Evolutionary conservation across 768 basidiomycete species (phyloP).

Genomic region (Boletus rubescentipes): DNA sequence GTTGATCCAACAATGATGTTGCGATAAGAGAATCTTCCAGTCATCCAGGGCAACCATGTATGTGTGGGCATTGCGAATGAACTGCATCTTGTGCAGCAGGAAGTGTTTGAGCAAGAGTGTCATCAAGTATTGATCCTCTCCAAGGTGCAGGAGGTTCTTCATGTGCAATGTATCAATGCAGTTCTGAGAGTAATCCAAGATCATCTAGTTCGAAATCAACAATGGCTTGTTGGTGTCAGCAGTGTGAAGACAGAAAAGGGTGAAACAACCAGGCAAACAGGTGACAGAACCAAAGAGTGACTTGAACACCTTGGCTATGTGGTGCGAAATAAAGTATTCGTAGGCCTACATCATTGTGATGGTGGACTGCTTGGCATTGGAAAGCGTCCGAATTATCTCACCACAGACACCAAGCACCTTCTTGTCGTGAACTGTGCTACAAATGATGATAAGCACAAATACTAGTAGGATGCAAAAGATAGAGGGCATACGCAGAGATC

Average conservation of each 20-base stretch:
- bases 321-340: constrained; percentile 99
- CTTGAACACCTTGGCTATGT: constrained; percentile 98
- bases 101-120: constrained; percentile 96
- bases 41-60: constrained; percentile 95
- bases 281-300: constrained; percentile 42
- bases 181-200: constrained; percentile 93
- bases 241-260: constrained; percentile 91
- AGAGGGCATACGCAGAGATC: constrained; percentile 71
- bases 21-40: constrained; percentile 91
- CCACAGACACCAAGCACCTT: constrained; percentile 93
- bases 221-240: constrained; percentile 95
- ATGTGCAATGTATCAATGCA: constrained; percentile 97
- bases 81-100: constrained; percentile 91
- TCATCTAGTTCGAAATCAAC: constrained; percentile 86
- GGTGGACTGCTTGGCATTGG: constrained; percentile 92
- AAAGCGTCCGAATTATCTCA: constrained; percentile 87
- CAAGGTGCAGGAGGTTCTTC: constrained; percentile 97
- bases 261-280: constrained; percentile 98
- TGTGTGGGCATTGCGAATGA: constrained; percentile 91
- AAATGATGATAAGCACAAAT: not conserved
- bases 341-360: constrained; percentile 99
- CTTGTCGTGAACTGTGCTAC: constrained; percentile 95
- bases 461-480: not conserved
- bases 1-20: constrained; percentile 99
- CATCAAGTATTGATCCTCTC: constrained; percentile 99